These are phyloP conservation scores for Phytophthora boehmeriae DNA, from an alignment of 352 stramenopile species.

Conservation along the genomic window DNA sequence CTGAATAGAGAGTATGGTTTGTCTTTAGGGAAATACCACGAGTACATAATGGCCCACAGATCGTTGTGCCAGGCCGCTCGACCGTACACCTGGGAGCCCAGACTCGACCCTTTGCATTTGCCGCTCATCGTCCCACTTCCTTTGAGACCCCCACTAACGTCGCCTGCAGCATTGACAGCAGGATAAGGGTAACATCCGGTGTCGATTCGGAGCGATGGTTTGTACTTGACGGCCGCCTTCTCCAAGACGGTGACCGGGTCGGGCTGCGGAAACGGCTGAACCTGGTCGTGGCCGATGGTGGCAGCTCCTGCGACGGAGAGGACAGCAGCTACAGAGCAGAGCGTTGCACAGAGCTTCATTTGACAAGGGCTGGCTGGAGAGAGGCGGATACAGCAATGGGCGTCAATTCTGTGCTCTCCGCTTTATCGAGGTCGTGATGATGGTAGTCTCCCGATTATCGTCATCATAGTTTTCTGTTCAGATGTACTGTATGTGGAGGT, in stretches of 20 bases:
- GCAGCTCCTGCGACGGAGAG: no score
- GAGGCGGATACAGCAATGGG: no score
- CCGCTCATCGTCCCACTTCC: not conserved
- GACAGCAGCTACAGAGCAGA: no score
- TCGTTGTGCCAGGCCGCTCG: conserved; percentile 3
- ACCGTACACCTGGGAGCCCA: conserved; percentile 13
- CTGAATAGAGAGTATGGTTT: no score
- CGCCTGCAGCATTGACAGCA: conserved; percentile 28
- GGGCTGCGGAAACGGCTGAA: conserved; percentile 3
- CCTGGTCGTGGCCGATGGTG: not conserved
- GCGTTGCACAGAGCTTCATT: no score
- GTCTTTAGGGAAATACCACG: conserved; percentile 54
- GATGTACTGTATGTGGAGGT: no score
- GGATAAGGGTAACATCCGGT: conserved; percentile 38
- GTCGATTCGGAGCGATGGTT: conserved; percentile 32
- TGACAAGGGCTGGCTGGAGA: no score
- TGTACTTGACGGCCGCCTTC: conserved; percentile 32
- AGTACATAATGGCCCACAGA: conserved; percentile 29
- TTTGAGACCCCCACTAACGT: conserved; percentile 31
- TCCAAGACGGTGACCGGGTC: conserved; percentile 14
- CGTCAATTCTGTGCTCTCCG: no score
- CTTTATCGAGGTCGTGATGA: no score
- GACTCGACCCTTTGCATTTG: not conserved
- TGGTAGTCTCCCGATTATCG: no score
- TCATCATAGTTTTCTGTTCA: no score